Evolutionary conservation across 2,329 filamentous ascomycete species (phyloP).

Genomic region (Diaporthe humulicola): DNA sequence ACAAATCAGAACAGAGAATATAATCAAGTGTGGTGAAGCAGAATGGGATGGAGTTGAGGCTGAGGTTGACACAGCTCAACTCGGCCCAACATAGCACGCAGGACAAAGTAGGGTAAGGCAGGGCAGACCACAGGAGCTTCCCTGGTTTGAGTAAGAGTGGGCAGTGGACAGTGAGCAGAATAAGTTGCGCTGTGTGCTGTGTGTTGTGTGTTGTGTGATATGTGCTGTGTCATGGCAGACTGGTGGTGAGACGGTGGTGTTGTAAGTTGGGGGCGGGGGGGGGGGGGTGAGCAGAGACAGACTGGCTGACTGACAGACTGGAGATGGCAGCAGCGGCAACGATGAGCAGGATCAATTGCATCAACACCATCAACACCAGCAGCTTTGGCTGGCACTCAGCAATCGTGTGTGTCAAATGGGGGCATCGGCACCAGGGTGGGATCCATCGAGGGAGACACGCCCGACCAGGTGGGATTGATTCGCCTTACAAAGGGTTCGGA

Average conservation of each 20-base stretch:
- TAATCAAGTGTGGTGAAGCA: background rate
- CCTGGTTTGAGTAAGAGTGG: background rate
- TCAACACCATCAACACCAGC: conserved; percentile 19
- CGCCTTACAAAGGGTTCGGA: conserved; percentile 4
- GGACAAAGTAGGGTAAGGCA: background rate
- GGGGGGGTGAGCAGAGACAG: background rate
- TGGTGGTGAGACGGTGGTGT: background rate
- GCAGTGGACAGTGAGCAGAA: no score
- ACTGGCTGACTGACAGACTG: background rate
- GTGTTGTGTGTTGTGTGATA: background rate
- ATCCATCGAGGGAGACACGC: conserved; percentile 13
- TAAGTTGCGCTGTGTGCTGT: no score
- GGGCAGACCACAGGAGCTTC: background rate
- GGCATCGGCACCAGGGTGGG: conserved; percentile 20
- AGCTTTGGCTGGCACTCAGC: background rate
- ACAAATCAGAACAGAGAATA: background rate
- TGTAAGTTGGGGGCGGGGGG: background rate
- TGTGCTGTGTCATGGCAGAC: background rate
- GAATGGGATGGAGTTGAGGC: background rate
- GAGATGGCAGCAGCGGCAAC: background rate
- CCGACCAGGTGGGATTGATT: conserved; percentile 21
- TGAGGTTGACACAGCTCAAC: background rate
- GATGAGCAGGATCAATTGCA: conserved; percentile 1
- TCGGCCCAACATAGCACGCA: background rate
- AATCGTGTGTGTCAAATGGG: conserved; percentile 8